These are phyloP conservation scores for Fonticula alba DNA, from an alignment of 78 protist genomes.

Conservation along the genomic window DNA sequence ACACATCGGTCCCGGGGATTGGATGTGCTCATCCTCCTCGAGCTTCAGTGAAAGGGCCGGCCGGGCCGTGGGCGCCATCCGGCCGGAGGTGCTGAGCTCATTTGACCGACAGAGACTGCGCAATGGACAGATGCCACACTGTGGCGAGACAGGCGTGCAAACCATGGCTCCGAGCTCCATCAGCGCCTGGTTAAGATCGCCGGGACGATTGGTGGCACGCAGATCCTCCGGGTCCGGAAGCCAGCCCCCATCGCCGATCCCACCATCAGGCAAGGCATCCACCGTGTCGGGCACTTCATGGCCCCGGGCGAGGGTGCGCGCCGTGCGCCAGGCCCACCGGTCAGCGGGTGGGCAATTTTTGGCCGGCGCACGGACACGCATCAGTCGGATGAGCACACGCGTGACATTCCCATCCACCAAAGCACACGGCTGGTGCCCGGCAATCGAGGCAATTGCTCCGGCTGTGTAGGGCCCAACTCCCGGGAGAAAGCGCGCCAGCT, in stretches of 20 bases:
- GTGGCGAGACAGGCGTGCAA: constrained; percentile 37
- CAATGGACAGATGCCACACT: constrained; percentile 41
- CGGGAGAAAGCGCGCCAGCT: constrained; percentile 19
- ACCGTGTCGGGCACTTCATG: too few relatives aligned
- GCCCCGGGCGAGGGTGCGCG: constrained; percentile 3
- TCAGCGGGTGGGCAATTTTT: constrained; percentile 10
- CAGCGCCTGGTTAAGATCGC: constrained; percentile 51
- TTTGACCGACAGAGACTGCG: background rate
- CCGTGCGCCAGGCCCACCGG: constrained; percentile 18
- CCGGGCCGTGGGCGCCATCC: background rate
- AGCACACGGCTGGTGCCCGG: too few relatives aligned
- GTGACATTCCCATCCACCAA: too few relatives aligned
- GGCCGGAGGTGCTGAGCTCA: background rate
- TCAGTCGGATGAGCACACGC: too few relatives aligned
- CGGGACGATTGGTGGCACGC: too few relatives aligned
- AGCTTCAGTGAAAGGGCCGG: background rate
- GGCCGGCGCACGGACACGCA: too few relatives aligned
- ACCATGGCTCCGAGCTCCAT: constrained; percentile 73
- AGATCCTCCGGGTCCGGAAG: constrained; percentile 19
- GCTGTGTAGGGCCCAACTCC: constrained; percentile 71
- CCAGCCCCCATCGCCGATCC: constrained; percentile 14
- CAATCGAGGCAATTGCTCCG: constrained; percentile 50
- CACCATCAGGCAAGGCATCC: too few relatives aligned
- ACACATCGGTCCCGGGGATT: background rate
- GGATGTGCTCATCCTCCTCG: too few relatives aligned